Percentiles rank a stretch among this genome's conserved stretches.
phyloP scores from a whole-genome alignment of 495 filamentous ascomycete species.

The Margaritispora aquatica region DNA sequence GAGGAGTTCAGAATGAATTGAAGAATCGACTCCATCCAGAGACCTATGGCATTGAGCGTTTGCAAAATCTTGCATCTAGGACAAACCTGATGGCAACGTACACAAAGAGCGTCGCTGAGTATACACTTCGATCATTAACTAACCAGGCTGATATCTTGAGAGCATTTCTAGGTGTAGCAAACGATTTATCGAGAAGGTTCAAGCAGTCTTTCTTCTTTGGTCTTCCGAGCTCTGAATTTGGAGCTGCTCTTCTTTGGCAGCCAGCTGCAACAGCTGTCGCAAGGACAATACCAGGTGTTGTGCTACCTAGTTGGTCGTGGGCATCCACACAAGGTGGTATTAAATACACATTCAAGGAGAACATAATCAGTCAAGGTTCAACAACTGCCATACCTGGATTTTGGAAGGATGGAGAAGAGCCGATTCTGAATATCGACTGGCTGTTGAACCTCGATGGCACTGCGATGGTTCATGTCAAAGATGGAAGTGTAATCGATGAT shows the following conservation, averaged over 20 bases:
- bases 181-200: background rate
- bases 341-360: background rate
- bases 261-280: background rate
- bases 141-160: constrained; percentile 1
- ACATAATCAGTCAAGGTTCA: background rate
- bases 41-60: background rate
- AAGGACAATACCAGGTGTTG: background rate
- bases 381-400: background rate
- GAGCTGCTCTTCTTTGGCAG: constrained; percentile 3
- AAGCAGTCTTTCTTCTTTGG: background rate
- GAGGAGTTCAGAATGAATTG: background rate
- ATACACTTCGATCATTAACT: constrained; percentile 7
- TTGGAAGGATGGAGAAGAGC: constrained; percentile 1
- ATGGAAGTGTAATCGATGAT: background rate
- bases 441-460: background rate
- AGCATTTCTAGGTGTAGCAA: constrained; percentile 9
- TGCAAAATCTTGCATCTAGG: background rate
- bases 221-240: background rate
- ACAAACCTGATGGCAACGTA: background rate
- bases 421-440: background rate
- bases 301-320: constrained; percentile 7
- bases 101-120: constrained; percentile 4
- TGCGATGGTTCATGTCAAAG: background rate
- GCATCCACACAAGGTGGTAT: background rate
- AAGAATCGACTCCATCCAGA: background rate